These are phyloP conservation scores for Stereocaulon alpinum DNA, from an alignment of 495 filamentous ascomycete species.

Conservation along the genomic window DNA sequence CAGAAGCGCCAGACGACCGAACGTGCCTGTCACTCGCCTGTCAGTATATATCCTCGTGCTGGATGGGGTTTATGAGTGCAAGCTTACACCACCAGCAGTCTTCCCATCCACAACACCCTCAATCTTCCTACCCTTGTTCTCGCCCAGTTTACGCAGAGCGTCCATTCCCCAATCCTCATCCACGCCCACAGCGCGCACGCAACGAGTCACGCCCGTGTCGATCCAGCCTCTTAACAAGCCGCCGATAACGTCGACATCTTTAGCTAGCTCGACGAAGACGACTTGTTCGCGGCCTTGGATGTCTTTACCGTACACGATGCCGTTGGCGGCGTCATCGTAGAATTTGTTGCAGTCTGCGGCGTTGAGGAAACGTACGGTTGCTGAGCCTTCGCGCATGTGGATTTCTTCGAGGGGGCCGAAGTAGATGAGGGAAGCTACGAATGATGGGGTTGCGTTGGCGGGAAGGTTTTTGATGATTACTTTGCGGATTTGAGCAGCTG, in stretches of 20 bases:
- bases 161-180: constrained; percentile 28
- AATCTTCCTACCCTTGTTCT: constrained; percentile 26
- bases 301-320: constrained; percentile 30
- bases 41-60: background rate
- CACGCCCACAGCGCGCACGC: constrained; percentile 32
- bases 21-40: constrained; percentile 11
- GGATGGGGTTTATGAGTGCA: background rate
- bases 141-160: constrained; percentile 26
- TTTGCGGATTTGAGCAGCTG: constrained; percentile 28
- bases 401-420: constrained; percentile 36
- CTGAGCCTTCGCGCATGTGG: constrained; percentile 20
- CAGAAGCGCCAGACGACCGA: constrained; percentile 35
- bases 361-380: constrained; percentile 35
- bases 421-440: constrained; percentile 34
- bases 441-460: constrained; percentile 22
- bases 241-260: constrained; percentile 31
- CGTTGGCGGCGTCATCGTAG: constrained; percentile 35
- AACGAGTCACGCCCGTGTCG: constrained; percentile 31
- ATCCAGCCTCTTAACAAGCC: constrained; percentile 29
- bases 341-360: constrained; percentile 30
- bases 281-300: constrained; percentile 17
- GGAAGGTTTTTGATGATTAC: constrained; percentile 35
- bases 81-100: constrained; percentile 29
- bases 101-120: constrained; percentile 31
- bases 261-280: constrained; percentile 28